Base-by-base conservation (phyloP, 176 grass and related monocot species). In the Musa acuminata region DNA sequence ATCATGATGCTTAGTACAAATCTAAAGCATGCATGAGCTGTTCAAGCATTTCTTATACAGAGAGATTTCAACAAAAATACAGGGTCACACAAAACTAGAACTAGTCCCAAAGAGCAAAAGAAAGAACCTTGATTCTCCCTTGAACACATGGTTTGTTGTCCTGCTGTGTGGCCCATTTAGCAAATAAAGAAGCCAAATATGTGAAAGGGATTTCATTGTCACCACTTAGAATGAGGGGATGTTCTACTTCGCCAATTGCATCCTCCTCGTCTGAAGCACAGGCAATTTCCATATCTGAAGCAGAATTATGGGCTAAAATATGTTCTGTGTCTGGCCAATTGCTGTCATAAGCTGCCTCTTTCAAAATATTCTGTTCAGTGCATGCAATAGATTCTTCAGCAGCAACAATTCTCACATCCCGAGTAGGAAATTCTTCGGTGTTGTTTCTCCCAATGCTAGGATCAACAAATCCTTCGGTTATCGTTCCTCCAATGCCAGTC, bases 111-210 rank as follows among this genome's bases (percentile, higher is more conserved):
- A 55, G 4, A 73, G 52, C 0, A 64, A 77, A 52, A 22, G 5
- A 82, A 85, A 64, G 10, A 25, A 97, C 90, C 94, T 93, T 97
- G 52, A 97, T 87, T 87, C 84, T 93, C 74, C 90, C 87, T 81
- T 84, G 81, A 79, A 97, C 83, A 54, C 14, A 91, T 53, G 67
- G 55, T 72, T 79, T 62, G 64, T 75, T 85, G 73, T 80, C 80
- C 64, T 87, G 71, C 74, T 90, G 82, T 23, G 53, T 54, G 29
- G 21, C 43, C 94, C 94, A 97, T 69, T 88, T 76, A 21, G 79
- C 75, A 77, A 83, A 16, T 82, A 97, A 83, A 78, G n/a, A 80
- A 53, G 80, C 79, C 66, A 93, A 75, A 72, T 97, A 97, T 69
- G 90, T 97, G 80, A 93, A 97, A 67, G 90, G 94, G 29, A 73